Percentiles rank a stretch among this genome's conserved stretches.
Conservation (phyloP, 768 basidiomycete species). For the Mycena chlorophos region DNA sequence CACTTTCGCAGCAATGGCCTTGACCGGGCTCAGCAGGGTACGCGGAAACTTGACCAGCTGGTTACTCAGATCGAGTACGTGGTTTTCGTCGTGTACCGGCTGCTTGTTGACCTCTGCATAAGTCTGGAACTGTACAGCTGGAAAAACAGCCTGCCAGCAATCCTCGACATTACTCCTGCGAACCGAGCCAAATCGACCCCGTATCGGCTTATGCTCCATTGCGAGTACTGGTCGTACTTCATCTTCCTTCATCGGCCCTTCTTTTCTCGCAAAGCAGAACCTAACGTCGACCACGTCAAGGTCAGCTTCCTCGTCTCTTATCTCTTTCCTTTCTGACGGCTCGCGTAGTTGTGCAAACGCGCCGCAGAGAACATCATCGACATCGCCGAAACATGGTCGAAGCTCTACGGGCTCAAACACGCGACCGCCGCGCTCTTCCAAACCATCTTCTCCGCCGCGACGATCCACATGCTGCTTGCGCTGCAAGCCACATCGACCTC, state of each 20-base stretch:
- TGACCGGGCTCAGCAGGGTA: neutral
- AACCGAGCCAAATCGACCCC: constrained; percentile 27
- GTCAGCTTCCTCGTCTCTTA: neutral
- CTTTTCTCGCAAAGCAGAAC: constrained; percentile 7
- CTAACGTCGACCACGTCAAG: constrained; percentile 13
- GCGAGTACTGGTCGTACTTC: constrained; percentile 35
- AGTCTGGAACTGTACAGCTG: constrained; percentile 15
- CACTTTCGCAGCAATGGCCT: constrained; percentile 1
- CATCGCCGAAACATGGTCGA: constrained; percentile 32
- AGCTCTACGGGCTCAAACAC: constrained; percentile 36
- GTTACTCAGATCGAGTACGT: constrained; percentile 4
- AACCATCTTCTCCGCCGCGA: constrained; percentile 38
- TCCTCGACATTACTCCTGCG: constrained; percentile 31
- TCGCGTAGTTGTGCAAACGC: constrained; percentile 30
- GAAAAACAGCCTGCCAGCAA: constrained; percentile 26
- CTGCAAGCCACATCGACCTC: constrained; percentile 30
- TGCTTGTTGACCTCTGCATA: neutral
- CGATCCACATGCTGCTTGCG: constrained; percentile 37
- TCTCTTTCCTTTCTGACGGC: neutral
- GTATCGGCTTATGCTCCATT: constrained; percentile 34
- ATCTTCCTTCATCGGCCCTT: constrained; percentile 40
- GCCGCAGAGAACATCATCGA: constrained; percentile 36
- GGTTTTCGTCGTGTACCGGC: neutral
- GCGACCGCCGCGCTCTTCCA: constrained; percentile 38
- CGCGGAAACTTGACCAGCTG: constrained; percentile 1